These are phyloP conservation scores for Mycosphaerelloides madeirae DNA, from an alignment of 2,329 filamentous ascomycete species.

Conservation along the genomic window DNA sequence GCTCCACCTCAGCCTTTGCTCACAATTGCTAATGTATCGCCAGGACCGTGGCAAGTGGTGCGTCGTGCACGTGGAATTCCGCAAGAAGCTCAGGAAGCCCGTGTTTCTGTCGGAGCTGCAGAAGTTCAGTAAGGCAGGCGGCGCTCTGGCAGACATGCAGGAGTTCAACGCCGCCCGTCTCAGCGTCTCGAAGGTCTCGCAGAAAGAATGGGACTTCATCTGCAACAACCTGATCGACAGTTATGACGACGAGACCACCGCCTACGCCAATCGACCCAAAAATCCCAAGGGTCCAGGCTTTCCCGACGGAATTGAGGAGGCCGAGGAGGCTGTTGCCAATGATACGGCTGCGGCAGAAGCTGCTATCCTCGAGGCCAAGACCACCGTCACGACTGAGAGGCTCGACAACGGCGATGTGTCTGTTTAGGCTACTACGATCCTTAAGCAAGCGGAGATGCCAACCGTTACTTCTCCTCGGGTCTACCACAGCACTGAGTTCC, in stretches of 20 bases:
- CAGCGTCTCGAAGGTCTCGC: slow-evolving; percentile 68
- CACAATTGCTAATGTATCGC: too few species aligned
- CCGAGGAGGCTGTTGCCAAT: not conserved
- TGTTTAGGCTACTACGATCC: slow-evolving; percentile 37
- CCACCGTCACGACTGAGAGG: slow-evolving; percentile 3
- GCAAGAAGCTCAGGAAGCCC: slow-evolving; percentile 69
- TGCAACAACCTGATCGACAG: slow-evolving; percentile 35
- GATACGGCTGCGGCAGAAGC: slow-evolving; percentile 1
- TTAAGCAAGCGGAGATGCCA: slow-evolving; percentile 3
- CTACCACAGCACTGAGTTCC: slow-evolving; percentile 6
- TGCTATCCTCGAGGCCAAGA: slow-evolving; percentile 1
- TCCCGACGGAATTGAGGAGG: slow-evolving; percentile 4
- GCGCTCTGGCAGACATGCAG: slow-evolving; percentile 59
- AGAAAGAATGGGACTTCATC: slow-evolving; percentile 62
- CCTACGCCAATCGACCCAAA: not conserved
- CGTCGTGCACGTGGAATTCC: slow-evolving; percentile 82
- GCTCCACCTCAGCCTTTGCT: too few species aligned
- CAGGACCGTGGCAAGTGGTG: slow-evolving; percentile 71
- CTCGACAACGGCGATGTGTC: slow-evolving; percentile 16
- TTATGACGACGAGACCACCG: slow-evolving; percentile 19
- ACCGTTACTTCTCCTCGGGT: slow-evolving; percentile 1
- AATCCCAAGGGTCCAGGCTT: not conserved
- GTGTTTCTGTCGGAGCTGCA: slow-evolving; percentile 69
- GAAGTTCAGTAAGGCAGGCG: slow-evolving; percentile 51
- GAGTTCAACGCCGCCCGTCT: slow-evolving; percentile 75